Conservation (phyloP, 192 early-diverging fungal genomes). For the Rhizophagus clarus region DNA sequence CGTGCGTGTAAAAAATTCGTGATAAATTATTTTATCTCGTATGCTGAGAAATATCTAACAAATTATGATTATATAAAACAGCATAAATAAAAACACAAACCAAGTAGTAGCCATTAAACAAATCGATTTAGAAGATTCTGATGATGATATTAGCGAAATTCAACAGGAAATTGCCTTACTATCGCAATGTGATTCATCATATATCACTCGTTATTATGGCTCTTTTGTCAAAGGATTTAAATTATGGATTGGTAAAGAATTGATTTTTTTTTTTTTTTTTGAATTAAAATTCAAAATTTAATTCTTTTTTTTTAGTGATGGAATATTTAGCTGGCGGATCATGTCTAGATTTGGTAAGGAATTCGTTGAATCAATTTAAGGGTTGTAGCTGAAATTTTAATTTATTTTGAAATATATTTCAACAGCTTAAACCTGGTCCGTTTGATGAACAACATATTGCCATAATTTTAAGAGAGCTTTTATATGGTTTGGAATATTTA, state of each 20-base stretch:
- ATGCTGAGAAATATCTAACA: background rate
- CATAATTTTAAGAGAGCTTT: constrained; percentile 78
- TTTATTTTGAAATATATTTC: background rate
- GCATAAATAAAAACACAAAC: constrained; percentile 52
- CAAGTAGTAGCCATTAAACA: constrained; percentile 52
- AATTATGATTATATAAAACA: constrained; percentile 6
- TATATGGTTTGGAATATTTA: constrained; percentile 90
- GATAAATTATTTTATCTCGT: background rate
- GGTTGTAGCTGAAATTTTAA: background rate
- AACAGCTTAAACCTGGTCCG: constrained; percentile 48
- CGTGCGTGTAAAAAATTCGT: constrained; percentile 38
- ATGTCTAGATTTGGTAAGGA: constrained; percentile 49
- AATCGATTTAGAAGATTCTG: constrained; percentile 53
- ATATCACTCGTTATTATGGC: constrained; percentile 52
- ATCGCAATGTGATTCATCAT: constrained; percentile 51
- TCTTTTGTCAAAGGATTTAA: constrained; percentile 53
- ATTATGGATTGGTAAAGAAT: constrained; percentile 52
- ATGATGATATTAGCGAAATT: constrained; percentile 56
- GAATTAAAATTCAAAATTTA: constrained; percentile 13
- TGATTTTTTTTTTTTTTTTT: background rate
- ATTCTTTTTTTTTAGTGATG: constrained; percentile 45
- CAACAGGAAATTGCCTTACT: constrained; percentile 55
- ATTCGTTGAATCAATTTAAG: too few species aligned
- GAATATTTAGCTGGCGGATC: constrained; percentile 56
- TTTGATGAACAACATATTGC: constrained; percentile 50